Conservation (phyloP, 352 stramenopile species). For the Pythium phragmiticola region DNA sequence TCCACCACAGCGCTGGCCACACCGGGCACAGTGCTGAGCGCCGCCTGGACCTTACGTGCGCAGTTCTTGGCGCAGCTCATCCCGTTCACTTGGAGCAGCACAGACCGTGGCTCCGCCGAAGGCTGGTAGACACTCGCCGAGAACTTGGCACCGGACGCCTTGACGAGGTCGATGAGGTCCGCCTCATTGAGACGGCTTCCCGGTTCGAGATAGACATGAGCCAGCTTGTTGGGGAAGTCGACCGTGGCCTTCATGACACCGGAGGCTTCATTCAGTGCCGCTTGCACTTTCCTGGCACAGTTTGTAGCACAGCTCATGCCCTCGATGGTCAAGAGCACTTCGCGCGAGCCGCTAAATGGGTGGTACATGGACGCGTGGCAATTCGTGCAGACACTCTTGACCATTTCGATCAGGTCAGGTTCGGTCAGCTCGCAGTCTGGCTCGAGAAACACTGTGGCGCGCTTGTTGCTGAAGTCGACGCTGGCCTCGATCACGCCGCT, state of each 20-base stretch:
- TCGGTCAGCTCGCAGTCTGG: conserved; percentile 55
- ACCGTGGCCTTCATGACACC: conserved; percentile 82
- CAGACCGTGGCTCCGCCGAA: conserved; percentile 38
- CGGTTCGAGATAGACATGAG: conserved; percentile 74
- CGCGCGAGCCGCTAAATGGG: conserved; percentile 69
- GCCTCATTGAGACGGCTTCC: conserved; percentile 59
- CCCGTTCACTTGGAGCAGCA: conserved; percentile 59
- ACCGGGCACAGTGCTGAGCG: conserved; percentile 50
- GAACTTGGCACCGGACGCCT: conserved; percentile 62
- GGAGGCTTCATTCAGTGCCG: conserved; percentile 46
- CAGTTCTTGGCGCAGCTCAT: conserved; percentile 87
- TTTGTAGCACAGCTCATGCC: conserved; percentile 82
- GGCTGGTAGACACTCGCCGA: conserved; percentile 47
- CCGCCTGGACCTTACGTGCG: conserved; percentile 65
- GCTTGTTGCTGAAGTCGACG: conserved; percentile 70
- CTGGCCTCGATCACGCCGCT: conserved; percentile 63
- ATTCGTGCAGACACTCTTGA: conserved; percentile 43
- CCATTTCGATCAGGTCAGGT: conserved; percentile 65
- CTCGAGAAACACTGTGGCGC: conserved; percentile 69
- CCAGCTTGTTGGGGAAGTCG: conserved; percentile 73
- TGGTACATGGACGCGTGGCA: conserved; percentile 64
- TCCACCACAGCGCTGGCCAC: conserved; percentile 74
- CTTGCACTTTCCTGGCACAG: conserved; percentile 73
- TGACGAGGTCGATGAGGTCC: conserved; percentile 65
- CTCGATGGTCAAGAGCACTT: conserved; percentile 68